Evolutionary conservation across 106 monocot genomes (phyloP).

Genomic region (Narthecium ossifragum): DNA sequence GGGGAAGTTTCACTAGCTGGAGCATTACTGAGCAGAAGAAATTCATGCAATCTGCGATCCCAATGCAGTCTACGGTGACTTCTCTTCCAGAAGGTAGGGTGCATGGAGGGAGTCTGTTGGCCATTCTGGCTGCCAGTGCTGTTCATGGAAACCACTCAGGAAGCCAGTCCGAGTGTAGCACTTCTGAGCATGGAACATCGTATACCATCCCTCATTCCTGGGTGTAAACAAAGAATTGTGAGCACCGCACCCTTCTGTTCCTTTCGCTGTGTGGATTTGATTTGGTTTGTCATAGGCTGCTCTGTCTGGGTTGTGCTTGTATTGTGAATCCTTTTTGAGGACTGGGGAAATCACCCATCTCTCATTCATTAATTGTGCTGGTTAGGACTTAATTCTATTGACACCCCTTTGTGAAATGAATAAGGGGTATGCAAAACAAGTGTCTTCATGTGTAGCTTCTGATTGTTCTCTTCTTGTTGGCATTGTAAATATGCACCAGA

Average conservation of each 20-base stretch:
- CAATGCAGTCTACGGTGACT: neutral
- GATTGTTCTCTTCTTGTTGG: too few species aligned
- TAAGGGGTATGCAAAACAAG: neutral
- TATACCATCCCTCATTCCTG: conserved; percentile 9
- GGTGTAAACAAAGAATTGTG: conserved; percentile 14
- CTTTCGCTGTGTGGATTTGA: neutral
- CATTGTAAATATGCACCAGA: too few species aligned
- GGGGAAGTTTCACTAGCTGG: neutral
- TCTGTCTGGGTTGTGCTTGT: neutral
- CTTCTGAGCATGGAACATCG: conserved; percentile 8
- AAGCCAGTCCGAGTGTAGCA: conserved; percentile 2
- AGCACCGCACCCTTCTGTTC: too few species aligned
- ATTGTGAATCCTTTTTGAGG: neutral
- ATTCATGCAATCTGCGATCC: conserved; percentile 7
- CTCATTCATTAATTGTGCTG: neutral
- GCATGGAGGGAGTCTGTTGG: conserved; percentile 76
- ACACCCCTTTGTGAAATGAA: neutral
- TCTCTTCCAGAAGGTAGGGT: conserved; percentile 63
- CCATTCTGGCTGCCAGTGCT: conserved; percentile 23
- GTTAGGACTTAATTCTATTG: neutral
- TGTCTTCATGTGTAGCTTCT: neutral
- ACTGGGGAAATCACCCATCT: neutral
- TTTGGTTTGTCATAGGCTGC: neutral
- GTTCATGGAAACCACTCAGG: neutral
- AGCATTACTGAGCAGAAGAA: conserved; percentile 9